These are phyloP conservation scores for Mariannaea elegans DNA, from an alignment of 2,329 filamentous ascomycete species.

Conservation along the genomic window DNA sequence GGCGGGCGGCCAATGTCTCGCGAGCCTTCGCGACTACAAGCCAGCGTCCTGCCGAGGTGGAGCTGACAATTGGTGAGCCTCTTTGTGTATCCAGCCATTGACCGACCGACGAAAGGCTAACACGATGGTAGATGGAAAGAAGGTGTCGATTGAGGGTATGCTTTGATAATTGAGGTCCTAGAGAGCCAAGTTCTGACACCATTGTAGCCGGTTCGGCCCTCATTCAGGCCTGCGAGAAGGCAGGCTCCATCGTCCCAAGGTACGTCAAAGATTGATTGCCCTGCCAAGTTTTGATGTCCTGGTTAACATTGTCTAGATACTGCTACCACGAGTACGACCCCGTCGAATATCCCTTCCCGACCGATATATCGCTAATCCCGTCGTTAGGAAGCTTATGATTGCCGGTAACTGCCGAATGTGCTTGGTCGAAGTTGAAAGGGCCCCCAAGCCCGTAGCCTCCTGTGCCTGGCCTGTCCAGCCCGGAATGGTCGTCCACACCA, in stretches of 20 bases:
- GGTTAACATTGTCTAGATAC: slow-evolving; percentile 70
- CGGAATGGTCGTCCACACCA: slow-evolving; percentile 99
- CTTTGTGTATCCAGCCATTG: slow-evolving; percentile 44
- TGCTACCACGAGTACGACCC: slow-evolving; percentile 93
- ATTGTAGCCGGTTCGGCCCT: slow-evolving; percentile 88
- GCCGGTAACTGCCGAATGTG: slow-evolving; percentile 99
- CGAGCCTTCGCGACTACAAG: slow-evolving; percentile 85
- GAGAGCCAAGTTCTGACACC: slow-evolving; percentile 47
- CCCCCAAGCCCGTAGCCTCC: slow-evolving; percentile 96
- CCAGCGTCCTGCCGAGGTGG: slow-evolving; percentile 87
- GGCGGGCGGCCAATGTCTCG: slow-evolving; percentile 67
- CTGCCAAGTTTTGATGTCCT: slow-evolving; percentile 33
- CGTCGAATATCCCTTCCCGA: slow-evolving; percentile 36
- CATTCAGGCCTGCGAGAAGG: slow-evolving; percentile 99
- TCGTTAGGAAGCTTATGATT: slow-evolving; percentile 90
- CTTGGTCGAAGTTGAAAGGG: slow-evolving; percentile 95
- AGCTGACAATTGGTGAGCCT: slow-evolving; percentile 86
- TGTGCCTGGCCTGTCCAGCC: slow-evolving; percentile 99
- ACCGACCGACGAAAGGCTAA: slow-evolving; percentile 42
- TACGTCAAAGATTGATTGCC: slow-evolving; percentile 50
- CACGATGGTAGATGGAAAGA: slow-evolving; percentile 82
- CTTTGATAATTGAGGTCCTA: slow-evolving; percentile 26
- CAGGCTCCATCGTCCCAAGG: slow-evolving; percentile 88
- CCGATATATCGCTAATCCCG: slow-evolving; percentile 52
- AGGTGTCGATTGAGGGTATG: slow-evolving; percentile 95